Evolutionary conservation across 148 eudicot species (phyloP).

Genomic region (Dianthus caryophyllus): DNA sequence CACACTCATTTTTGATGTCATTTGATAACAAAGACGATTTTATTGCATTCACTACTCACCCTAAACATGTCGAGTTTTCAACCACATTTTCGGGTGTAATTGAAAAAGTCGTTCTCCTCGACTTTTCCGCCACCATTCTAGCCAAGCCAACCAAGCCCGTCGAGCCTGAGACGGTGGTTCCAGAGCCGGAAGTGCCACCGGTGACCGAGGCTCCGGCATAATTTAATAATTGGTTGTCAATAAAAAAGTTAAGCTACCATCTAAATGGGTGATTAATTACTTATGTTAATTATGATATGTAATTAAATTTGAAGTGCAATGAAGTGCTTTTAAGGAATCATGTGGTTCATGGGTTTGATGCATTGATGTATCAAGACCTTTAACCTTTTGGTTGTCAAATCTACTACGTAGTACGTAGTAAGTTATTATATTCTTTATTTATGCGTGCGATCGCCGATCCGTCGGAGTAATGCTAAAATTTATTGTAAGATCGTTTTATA

Average conservation of each 20-base stretch:
- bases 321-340: background rate
- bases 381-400: no score
- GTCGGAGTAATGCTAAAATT: no score
- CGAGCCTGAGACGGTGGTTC: background rate
- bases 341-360: no score
- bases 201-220: constrained; percentile 5
- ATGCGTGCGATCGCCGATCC: no score
- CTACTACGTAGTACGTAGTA: no score
- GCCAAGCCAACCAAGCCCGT: constrained; percentile 37
- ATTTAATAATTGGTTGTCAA: background rate
- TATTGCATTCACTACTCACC: constrained; percentile 45
- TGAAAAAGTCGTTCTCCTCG: constrained; percentile 73
- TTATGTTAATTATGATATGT: background rate
- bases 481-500: no score
- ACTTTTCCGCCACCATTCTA: constrained; percentile 49
- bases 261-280: background rate
- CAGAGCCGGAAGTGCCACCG: background rate
- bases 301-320: no score
- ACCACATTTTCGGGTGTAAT: constrained; percentile 50
- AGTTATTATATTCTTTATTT: no score
- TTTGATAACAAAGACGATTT: constrained; percentile 65
- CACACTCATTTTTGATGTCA: constrained; percentile 77
- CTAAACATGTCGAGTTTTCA: constrained; percentile 70
- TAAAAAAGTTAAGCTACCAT: background rate
- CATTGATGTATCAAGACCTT: no score